Evolutionary conservation across 2,329 filamentous ascomycete species (phyloP).

Genomic region (Bipolaris gigantea): DNA sequence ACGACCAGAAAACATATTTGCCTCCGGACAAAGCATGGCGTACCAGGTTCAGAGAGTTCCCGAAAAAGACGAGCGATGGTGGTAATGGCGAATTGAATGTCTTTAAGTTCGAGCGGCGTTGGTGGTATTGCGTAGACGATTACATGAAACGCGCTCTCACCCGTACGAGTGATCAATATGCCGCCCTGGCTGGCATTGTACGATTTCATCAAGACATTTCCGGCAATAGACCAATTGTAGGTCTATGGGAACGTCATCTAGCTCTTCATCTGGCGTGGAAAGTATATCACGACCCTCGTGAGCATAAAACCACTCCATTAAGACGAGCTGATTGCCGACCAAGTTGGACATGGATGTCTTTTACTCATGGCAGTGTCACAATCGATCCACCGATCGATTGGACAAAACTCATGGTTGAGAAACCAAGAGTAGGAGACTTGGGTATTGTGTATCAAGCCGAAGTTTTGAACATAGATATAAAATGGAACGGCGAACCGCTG

Average conservation of each 20-base stretch:
- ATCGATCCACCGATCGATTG: too few species aligned
- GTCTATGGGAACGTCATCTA: not conserved
- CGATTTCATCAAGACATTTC: not conserved
- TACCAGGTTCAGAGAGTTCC: too few species aligned
- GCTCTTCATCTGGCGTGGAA: not conserved
- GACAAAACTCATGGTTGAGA: too few species aligned
- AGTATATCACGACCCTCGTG: not conserved
- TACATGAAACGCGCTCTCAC: constrained; percentile 1
- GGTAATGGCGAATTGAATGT: not conserved
- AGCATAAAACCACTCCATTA: not conserved
- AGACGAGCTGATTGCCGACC: not conserved
- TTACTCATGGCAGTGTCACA: not conserved
- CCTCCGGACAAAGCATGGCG: not conserved
- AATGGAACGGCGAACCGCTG: not conserved
- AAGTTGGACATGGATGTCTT: constrained; percentile 3
- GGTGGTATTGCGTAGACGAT: not conserved
- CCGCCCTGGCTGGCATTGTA: constrained; percentile 1
- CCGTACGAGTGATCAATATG: not conserved
- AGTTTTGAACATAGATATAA: not conserved
- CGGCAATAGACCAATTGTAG: not conserved
- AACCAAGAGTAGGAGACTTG: too few species aligned
- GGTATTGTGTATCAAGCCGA: not conserved
- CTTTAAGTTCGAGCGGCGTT: not conserved
- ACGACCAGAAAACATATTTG: not conserved
- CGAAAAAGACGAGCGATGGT: not conserved